Evolutionary conservation across 108 stramenopile species (phyloP), one percentile per base, ranked within the genome.

Genomic region (Conticribra guillardii): DNA sequence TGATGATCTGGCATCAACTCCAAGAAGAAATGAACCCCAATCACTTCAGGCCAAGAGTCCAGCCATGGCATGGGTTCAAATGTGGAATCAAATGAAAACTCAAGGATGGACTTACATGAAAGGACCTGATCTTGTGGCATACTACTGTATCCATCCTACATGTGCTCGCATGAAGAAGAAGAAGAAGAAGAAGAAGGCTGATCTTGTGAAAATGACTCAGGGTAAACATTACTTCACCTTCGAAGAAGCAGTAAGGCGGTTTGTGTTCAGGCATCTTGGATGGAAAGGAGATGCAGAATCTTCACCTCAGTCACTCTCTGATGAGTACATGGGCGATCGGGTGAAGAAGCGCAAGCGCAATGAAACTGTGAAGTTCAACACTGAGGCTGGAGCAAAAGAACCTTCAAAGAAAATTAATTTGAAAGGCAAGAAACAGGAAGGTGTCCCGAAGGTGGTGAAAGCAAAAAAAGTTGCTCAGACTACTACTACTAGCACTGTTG

Each of bases 191-290:
- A n/a, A n/a, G n/a, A 75, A 75, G 46, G 18, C n/a, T 9, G 46
- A 67, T 4, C 15, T 75, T 2, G 2, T 75, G 3, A 50, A 54
- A 15, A 37, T 52, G 26, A 62, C 11, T 4, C 29, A 47, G n/a
- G 74, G 67, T 8, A 21, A 44, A 28, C 54, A 67, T 75, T 75
- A 62, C 29, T 75, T 75, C 19, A 67, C 41, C 0, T 54, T 51
- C 4, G 74, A 75, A 21, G 60, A 60, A 22, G 59, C 58, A 1
- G 45, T 75, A 26, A 54, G 46, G 53, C 57, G 45, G 31, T 75
- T 67, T 55, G 74, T 66, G 18, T 62, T 26, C 66, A 9, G 7
- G 17, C 0, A 61, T 67, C 53, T 65, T 15, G 67, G 74, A 22
- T 67, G 64, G 64, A 51, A 26, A 60, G 58, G 50, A 45, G 60